Evolutionary conservation across 2,329 filamentous ascomycete genomes (phyloP), one percentile per base, ranked within the genome.

Genomic region (Coleophoma crateriformis): DNA sequence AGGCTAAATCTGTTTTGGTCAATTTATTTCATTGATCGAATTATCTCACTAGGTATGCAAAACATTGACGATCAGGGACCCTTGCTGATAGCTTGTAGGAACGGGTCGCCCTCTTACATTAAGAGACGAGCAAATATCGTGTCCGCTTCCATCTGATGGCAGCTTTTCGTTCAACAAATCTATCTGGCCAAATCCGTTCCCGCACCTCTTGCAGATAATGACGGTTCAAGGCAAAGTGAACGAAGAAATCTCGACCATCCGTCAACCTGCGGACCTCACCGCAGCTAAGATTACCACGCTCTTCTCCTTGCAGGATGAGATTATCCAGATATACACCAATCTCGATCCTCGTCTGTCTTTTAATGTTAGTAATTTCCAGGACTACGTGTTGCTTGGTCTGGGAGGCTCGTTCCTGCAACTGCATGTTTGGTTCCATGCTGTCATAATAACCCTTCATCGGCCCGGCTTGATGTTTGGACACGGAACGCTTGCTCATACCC

Each of bases 381-480:
- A 39, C 13, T 46, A 46, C 14, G 34, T 46, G 2, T 15, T 33
- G 7, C 14, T 20, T 12, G 45, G 45, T 38, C 33, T 37, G 27
- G 45, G 45, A 38, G 45, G 45, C 11, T 27, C 45, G 15, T 46
- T 46, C 27, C 45, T 46, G 27, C 34, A 22, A 27, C 20, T 46
- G 7, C 45, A 46, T 15, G 15, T 46, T 12, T 46, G 45, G 45
- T 46, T 46, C 27, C 34, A 46, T n/a, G 45, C 45, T 14, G 45
- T 46, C 19, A 48, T 42, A 11, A 48, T 48, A 27, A 37, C 35
- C 1, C 46, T 48, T 17, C 46, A 48, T 41, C 46, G 46, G 13
- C 46, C 46, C 3, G 46, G 38, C n/a, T 20, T 48, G 13, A 34
- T 34, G 20, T 48, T 41, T 15, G 46, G 46, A 11, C 35, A 33